phyloP scores from a whole-genome alignment of 177 flowering plant species.

The Vitis hybrid region DNA sequence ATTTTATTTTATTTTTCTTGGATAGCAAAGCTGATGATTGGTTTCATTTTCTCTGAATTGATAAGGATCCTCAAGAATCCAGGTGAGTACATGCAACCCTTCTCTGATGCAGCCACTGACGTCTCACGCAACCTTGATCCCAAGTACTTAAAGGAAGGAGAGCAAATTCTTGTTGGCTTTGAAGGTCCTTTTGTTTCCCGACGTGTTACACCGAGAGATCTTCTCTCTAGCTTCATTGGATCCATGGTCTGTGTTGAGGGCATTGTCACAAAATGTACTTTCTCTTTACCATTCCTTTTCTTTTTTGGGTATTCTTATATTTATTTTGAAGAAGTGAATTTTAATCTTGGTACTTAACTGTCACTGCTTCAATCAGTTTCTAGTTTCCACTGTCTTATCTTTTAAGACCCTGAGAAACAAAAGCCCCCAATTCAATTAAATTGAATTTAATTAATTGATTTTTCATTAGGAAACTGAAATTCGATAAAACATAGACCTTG shows the following conservation, averaged over 20 bases:
- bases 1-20: background rate
- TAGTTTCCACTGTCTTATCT: too few relatives aligned
- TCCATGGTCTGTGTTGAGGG: conserved; percentile 98
- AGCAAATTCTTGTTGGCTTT: conserved; percentile 80
- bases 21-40: too few relatives aligned
- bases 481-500: too few relatives aligned
- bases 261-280: conserved; percentile 82
- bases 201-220: conserved; percentile 89
- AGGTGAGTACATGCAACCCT: conserved; percentile 77
- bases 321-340: background rate
- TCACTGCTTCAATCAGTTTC: too few relatives aligned
- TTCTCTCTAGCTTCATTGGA: conserved; percentile 85
- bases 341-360: too few relatives aligned
- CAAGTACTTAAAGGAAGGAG: conserved; percentile 87
- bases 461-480: too few relatives aligned
- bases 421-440: too few relatives aligned
- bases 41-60: too few relatives aligned
- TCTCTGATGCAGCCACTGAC: conserved; percentile 86
- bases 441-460: too few relatives aligned
- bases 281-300: conserved; percentile 3
- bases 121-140: conserved; percentile 58
- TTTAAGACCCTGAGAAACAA: too few relatives aligned
- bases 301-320: background rate
- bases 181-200: conserved; percentile 94
- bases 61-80: conserved; percentile 75